Conservation (phyloP, 148 eudicot species). For the Camellia granthamiana region DNA sequence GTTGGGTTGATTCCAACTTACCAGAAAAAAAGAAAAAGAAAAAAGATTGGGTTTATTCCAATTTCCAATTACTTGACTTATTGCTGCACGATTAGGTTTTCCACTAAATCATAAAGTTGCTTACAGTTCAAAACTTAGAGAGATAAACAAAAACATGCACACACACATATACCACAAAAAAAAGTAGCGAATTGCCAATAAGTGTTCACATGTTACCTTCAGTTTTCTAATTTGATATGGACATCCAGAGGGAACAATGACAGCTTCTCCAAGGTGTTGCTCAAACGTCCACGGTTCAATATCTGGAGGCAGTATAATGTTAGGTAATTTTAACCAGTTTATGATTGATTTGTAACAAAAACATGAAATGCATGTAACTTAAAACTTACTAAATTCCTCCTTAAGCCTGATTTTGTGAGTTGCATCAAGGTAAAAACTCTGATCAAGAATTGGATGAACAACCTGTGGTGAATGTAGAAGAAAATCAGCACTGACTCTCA, state of each 20-base stretch:
- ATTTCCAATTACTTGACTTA: neutral
- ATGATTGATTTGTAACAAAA: neutral
- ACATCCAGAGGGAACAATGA: conserved; percentile 93
- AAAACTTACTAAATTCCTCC: conserved; percentile 74
- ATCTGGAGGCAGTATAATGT: conserved; percentile 33
- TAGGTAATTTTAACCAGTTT: neutral
- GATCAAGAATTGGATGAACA: conserved; percentile 77
- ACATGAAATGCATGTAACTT: neutral
- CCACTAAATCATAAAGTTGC: neutral
- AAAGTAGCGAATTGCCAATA: neutral
- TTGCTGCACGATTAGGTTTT: neutral
- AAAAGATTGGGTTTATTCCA: neutral
- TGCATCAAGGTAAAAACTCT: conserved; percentile 65
- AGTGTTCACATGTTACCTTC: conserved; percentile 44
- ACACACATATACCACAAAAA: neutral
- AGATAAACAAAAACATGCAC: neutral
- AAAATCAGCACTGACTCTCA: conserved; percentile 15
- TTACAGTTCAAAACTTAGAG: neutral
- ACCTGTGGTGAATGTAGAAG: conserved; percentile 41
- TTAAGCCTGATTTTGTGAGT: conserved; percentile 74
- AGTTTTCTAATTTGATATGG: conserved; percentile 74
- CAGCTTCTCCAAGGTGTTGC: conserved; percentile 90
- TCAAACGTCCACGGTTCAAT: conserved; percentile 92
- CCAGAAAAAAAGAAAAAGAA: no score
- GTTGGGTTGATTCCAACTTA: no score